Evolutionary conservation across 768 basidiomycete genomes (phyloP), one percentile per base, ranked within the genome.

Genomic region (Lactarius trivialis): DNA sequence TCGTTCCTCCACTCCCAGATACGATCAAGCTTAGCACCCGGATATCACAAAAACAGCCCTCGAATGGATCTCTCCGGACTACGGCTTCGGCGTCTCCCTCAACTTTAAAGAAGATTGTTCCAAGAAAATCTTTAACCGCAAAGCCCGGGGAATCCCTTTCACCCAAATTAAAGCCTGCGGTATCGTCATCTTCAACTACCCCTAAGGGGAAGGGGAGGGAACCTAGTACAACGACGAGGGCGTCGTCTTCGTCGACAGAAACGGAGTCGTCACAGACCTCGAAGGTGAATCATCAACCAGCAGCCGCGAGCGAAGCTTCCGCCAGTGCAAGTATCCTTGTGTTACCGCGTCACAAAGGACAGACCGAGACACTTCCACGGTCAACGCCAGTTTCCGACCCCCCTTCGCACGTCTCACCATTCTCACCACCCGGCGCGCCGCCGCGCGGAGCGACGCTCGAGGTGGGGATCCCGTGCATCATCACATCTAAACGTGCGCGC

Each of bases 401-500:
- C 7, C 33, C 64, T 8, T 52, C 49, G 36, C 30, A 60, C 26
- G 36, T 63, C 17, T 60, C 64, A 17, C 28, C 63, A 24, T 48
- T 55, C 36, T 33, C 45, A 37, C 14, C 41, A n/a, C n/a, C 32
- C 15, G 61, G 43, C 3, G 39, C 70, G 6, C 82, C 70, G 6
- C 82, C 84, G 12, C 76, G 76, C 21, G 91, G 92, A 1, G 84
- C 86, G 3, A 89, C 85, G 12, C 82, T 95, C 37, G 87, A 90
- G 37, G 85, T 93, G 30, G 92, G 92, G 9, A 94, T 94, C 36
- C 91, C 93, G 0, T 94, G 93, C 75, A 92, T 94, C 71, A 88
- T 94, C 65, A 83, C 89, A 3, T 88, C 86, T 45, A 89, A 90
- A 71, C 81, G 88, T 39, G 86, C 87, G 65, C 82, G 91, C 9